A percentile compares a stretch with the other conserved stretches of the same genome.
phyloP scores from a whole-genome alignment of 116 monocot species.

The Thalassia testudinum region DNA sequence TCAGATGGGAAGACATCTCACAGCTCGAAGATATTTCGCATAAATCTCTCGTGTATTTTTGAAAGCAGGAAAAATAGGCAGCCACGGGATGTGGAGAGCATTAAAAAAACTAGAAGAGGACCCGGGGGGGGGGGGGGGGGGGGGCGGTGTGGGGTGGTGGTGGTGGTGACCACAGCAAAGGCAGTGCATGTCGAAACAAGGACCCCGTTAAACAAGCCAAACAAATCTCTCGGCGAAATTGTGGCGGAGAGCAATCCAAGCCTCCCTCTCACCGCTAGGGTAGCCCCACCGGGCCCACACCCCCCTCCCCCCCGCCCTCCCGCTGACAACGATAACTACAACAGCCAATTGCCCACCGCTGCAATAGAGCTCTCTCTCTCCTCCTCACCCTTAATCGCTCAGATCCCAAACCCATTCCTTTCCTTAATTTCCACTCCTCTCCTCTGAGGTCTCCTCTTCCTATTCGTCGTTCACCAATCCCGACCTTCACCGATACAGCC shows the following conservation, averaged over 20 bases:
- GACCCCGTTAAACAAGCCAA: not conserved
- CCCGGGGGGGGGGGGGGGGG: not conserved
- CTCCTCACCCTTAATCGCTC: not conserved
- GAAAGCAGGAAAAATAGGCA: not conserved
- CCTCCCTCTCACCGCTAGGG: too few species aligned
- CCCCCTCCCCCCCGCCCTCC: not conserved
- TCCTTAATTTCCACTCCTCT: not conserved
- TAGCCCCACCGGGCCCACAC: too few species aligned
- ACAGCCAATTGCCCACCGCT: not conserved
- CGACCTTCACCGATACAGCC: too few species aligned
- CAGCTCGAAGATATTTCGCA: too few species aligned
- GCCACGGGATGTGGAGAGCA: not conserved
- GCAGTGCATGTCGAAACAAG: not conserved
- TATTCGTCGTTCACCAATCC: too few species aligned
- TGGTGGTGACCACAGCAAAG: not conserved
- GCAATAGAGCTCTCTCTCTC: not conserved
- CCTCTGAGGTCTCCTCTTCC: too few species aligned
- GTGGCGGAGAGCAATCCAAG: not conserved
- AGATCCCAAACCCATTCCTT: not conserved
- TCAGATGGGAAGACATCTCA: too few species aligned
- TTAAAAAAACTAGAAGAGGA: not conserved
- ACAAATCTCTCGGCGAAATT: not conserved
- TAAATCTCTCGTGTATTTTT: not conserved
- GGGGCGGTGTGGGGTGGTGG: not conserved
- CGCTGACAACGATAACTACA: not conserved